phyloP scores from a whole-genome alignment of 768 basidiomycete species.

The Glaciozyma antarctica region DNA sequence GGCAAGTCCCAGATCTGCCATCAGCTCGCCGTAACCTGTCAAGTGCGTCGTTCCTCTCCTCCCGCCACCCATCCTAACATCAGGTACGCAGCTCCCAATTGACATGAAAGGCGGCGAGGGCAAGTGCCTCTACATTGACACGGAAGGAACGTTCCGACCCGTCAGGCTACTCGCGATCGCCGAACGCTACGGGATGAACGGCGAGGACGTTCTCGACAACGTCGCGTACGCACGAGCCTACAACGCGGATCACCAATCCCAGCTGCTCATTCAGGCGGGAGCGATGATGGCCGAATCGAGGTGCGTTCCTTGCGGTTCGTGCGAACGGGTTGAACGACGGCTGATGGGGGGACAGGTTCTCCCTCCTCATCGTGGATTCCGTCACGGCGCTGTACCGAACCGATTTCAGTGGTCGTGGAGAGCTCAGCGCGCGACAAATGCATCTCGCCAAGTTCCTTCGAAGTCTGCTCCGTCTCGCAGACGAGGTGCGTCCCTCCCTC shows the following conservation, averaged over 20 bases:
- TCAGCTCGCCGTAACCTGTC: constrained; percentile 94
- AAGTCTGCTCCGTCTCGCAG: constrained; percentile 82
- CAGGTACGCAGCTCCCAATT: constrained; percentile 55
- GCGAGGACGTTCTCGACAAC: constrained; percentile 91
- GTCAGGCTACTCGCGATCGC: constrained; percentile 88
- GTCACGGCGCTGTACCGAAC: constrained; percentile 91
- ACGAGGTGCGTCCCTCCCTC: constrained; percentile 58
- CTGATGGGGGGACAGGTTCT: constrained; percentile 57
- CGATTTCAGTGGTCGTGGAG: constrained; percentile 90
- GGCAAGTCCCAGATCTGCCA: constrained; percentile 98
- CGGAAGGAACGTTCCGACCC: constrained; percentile 97
- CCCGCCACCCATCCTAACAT: not conserved
- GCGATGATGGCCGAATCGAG: constrained; percentile 99
- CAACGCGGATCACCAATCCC: constrained; percentile 93
- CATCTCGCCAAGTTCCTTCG: constrained; percentile 93
- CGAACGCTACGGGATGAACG: constrained; percentile 90
- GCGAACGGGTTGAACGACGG: not conserved
- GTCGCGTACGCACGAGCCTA: constrained; percentile 97
- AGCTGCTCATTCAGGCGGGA: constrained; percentile 78
- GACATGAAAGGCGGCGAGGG: constrained; percentile 99
- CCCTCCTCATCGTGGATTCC: constrained; percentile 90
- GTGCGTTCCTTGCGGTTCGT: constrained; percentile 43
- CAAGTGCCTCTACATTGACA: constrained; percentile 97
- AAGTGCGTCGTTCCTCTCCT: constrained; percentile 40
- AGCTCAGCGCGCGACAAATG: constrained; percentile 86